Percentiles rank a stretch among this genome's conserved stretches.
Evolutionary conservation across 768 basidiomycete species (phyloP).

Genomic region (Phanerochaete carnosa): DNA sequence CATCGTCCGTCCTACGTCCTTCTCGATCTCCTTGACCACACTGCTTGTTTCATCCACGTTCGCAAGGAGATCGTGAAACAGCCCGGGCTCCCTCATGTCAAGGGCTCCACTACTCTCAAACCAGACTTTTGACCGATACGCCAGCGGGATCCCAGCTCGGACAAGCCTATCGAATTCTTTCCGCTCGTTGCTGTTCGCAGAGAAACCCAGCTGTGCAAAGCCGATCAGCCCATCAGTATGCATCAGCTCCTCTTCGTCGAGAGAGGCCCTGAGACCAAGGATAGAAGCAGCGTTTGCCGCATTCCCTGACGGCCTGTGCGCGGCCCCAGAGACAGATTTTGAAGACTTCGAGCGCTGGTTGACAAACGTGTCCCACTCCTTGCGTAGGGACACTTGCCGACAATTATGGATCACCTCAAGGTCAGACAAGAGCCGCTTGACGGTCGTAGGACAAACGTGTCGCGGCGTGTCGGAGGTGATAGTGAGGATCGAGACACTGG

Average conservation of each 20-base stretch:
- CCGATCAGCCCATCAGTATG: slow-evolving; percentile 88
- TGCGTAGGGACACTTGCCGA: slow-evolving; percentile 62
- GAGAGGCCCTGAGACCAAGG: slow-evolving; percentile 60
- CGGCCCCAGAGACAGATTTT: slow-evolving; percentile 21
- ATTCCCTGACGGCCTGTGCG: slow-evolving; percentile 11
- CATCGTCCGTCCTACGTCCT: slow-evolving; percentile 91
- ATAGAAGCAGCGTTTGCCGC: slow-evolving; percentile 54
- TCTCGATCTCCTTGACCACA: slow-evolving; percentile 84
- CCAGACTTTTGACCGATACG: slow-evolving; percentile 87
- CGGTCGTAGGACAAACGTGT: slow-evolving; percentile 73
- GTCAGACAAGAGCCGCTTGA: slow-evolving; percentile 69
- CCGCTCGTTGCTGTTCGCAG: slow-evolving; percentile 66
- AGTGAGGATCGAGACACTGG: slow-evolving; percentile 52
- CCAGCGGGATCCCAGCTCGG: slow-evolving; percentile 83
- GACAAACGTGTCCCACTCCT: slow-evolving; percentile 89
- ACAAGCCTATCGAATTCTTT: slow-evolving; percentile 78
- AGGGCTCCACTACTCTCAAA: slow-evolving; percentile 90
- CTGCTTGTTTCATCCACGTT: slow-evolving; percentile 35
- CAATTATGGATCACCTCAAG: slow-evolving; percentile 82
- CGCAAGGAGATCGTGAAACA: slow-evolving; percentile 80
- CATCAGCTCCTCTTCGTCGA: slow-evolving; percentile 69
- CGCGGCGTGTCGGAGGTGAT: slow-evolving; percentile 62
- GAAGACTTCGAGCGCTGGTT: slow-evolving; percentile 56
- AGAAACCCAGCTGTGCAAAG: slow-evolving; percentile 83
- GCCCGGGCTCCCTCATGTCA: slow-evolving; percentile 89